Conservation (phyloP, 352 stramenopile species). For the Phytophthora agathidicida region DNA sequence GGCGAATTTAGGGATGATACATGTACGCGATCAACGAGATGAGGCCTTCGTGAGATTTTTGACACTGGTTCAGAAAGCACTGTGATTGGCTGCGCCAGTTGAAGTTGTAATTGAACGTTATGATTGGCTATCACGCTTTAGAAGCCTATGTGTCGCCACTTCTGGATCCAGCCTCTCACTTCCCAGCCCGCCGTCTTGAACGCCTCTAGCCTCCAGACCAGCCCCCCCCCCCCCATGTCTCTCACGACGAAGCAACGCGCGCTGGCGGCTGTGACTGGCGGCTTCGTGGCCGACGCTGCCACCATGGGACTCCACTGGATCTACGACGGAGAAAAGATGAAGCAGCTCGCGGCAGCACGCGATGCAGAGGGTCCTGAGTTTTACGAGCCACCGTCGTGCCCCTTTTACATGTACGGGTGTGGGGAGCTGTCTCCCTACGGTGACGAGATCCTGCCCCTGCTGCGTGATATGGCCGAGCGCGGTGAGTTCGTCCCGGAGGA, state of each 20-base stretch:
- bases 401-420: conserved; percentile 68
- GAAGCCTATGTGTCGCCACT: too few relatives aligned
- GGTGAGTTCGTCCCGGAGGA: conserved; percentile 49
- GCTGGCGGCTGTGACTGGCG: conserved; percentile 48
- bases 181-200: conserved; percentile 3
- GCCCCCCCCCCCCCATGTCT: conserved; percentile 8
- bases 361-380: conserved; percentile 42
- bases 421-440: conserved; percentile 67
- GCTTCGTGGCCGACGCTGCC: conserved; percentile 68
- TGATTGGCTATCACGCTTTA: too few relatives aligned
- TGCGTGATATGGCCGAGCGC: conserved; percentile 52
- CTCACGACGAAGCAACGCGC: conserved; percentile 48
- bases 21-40: too few relatives aligned
- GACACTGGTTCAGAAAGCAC: too few relatives aligned
- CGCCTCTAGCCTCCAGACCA: neutral
- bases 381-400: conserved; percentile 60
- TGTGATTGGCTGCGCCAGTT: too few relatives aligned
- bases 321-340: conserved; percentile 65
- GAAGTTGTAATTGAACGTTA: too few relatives aligned
- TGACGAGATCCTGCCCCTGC: conserved; percentile 66
- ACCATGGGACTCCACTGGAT: conserved; percentile 82
- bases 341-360: conserved; percentile 35
- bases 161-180: conserved; percentile 15
- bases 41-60: too few relatives aligned
- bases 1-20: too few relatives aligned